Evolutionary conservation across 352 stramenopile genomes (phyloP).

Genomic region (Globisporangium okanoganense): DNA sequence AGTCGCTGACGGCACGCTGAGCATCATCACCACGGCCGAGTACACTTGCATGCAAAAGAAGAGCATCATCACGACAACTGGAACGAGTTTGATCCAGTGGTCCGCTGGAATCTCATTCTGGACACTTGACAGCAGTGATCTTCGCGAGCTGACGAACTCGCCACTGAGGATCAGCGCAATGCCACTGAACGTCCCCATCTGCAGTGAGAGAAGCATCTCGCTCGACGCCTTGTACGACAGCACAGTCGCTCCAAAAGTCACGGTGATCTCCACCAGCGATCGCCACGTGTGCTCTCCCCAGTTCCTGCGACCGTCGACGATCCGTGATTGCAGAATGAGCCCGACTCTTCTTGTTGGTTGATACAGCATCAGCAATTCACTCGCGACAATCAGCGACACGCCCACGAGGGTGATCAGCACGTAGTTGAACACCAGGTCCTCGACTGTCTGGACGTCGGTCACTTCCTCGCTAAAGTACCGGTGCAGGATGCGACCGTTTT

Average conservation of each 20-base stretch:
- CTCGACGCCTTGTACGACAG: slow-evolving; percentile 51
- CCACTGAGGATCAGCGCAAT: slow-evolving; percentile 51
- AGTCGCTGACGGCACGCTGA: slow-evolving; percentile 34
- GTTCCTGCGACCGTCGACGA: slow-evolving; percentile 62
- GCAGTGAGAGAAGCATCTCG: slow-evolving; percentile 64
- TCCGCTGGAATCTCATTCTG: slow-evolving; percentile 50
- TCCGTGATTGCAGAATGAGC: slow-evolving; percentile 63
- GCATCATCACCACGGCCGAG: slow-evolving; percentile 34
- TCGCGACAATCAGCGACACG: slow-evolving; percentile 70
- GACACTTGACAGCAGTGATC: slow-evolving; percentile 20
- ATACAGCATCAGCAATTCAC: slow-evolving; percentile 72
- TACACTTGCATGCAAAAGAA: slow-evolving; percentile 61
- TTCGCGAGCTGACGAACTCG: slow-evolving; percentile 37
- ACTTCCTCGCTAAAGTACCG: slow-evolving; percentile 38
- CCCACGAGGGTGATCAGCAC: slow-evolving; percentile 71
- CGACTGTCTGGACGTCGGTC: slow-evolving; percentile 32
- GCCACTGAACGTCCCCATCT: slow-evolving; percentile 66
- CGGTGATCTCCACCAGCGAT: slow-evolving; percentile 56
- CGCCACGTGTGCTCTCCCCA: slow-evolving; percentile 57
- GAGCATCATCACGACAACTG: slow-evolving; percentile 56
- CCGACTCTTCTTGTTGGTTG: slow-evolving; percentile 50
- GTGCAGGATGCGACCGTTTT: slow-evolving; percentile 38
- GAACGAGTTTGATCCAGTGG: slow-evolving; percentile 78
- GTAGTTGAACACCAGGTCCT: slow-evolving; percentile 68
- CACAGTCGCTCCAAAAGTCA: slow-evolving; percentile 51